Conservation (phyloP, 202 grass and related monocot species). For the Digitaria exilis region DNA sequence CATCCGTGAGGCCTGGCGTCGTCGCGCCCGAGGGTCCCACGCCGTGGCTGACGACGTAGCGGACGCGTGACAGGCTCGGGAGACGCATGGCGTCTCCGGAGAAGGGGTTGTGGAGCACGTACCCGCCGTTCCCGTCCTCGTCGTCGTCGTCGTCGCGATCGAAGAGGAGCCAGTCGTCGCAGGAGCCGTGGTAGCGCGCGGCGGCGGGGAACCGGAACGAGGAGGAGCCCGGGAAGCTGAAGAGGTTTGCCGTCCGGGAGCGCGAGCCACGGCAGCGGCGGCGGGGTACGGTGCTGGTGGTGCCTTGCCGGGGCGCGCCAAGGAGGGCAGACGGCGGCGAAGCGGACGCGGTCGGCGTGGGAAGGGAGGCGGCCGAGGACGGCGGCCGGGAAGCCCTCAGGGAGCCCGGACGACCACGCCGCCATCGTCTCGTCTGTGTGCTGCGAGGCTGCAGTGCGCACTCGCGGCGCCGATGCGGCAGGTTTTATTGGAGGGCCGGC, state of each 20-base stretch:
- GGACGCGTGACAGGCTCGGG: background rate
- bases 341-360: slow-evolving; percentile 11
- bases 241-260: background rate
- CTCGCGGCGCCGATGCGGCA: background rate
- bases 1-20: background rate
- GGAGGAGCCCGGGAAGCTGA: background rate
- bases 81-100: background rate
- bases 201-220: background rate
- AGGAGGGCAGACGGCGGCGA: background rate
- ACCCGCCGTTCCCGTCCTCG: no score
- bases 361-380: background rate
- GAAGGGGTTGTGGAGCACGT: background rate
- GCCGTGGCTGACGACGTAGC: background rate
- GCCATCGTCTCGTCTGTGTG: background rate
- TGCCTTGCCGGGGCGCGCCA: background rate
- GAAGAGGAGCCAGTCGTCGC: slow-evolving; percentile 7
- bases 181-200: background rate
- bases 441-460: background rate
- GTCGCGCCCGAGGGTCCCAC: background rate
- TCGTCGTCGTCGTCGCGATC: background rate
- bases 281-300: background rate
- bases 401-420: background rate
- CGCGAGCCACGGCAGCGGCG: background rate
- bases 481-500: no score
- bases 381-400: no score